Conservation (phyloP, 1,139 yeast species). For the Yamadazyma pseudoaaseri region DNA sequence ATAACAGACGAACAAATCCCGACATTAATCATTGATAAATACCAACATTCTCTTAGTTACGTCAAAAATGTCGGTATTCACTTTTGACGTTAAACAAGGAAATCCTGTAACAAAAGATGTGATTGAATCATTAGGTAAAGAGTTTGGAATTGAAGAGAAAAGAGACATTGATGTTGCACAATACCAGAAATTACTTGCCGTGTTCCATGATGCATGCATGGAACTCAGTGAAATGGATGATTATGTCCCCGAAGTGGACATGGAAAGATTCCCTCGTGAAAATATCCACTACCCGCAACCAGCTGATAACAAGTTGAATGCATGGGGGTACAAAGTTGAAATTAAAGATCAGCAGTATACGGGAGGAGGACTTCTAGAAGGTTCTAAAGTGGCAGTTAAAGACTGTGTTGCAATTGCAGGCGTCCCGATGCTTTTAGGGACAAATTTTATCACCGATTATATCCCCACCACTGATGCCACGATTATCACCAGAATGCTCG, state of each 20-base stretch:
- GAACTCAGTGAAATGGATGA: constrained; percentile 19
- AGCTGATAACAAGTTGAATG: constrained; percentile 18
- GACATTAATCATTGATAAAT: too few species aligned
- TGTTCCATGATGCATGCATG: constrained; percentile 20
- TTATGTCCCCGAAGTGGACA: constrained; percentile 17
- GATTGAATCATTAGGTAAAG: constrained; percentile 8
- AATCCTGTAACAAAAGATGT: constrained; percentile 16
- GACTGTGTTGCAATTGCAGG: constrained; percentile 32
- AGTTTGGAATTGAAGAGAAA: constrained; percentile 15
- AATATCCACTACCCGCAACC: constrained; percentile 19
- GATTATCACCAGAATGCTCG: constrained; percentile 27
- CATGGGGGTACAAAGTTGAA: constrained; percentile 13
- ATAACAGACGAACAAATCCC: too few species aligned
- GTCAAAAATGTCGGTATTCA: constrained; percentile 12
- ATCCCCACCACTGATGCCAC: constrained; percentile 33
- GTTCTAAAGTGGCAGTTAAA: constrained; percentile 14
- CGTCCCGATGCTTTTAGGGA: constrained; percentile 34
- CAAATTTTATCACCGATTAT: constrained; percentile 28
- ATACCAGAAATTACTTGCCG: constrained; percentile 17
- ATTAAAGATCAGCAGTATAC: constrained; percentile 7
- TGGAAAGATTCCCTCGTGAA: constrained; percentile 28
- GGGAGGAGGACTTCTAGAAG: constrained; percentile 3
- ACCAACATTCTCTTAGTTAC: too few species aligned
- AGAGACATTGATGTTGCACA: constrained; percentile 12
- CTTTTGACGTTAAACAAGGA: constrained; percentile 12